phyloP scores from a whole-genome alignment of 495 filamentous ascomycete species.

The Neurospora sp. region DNA sequence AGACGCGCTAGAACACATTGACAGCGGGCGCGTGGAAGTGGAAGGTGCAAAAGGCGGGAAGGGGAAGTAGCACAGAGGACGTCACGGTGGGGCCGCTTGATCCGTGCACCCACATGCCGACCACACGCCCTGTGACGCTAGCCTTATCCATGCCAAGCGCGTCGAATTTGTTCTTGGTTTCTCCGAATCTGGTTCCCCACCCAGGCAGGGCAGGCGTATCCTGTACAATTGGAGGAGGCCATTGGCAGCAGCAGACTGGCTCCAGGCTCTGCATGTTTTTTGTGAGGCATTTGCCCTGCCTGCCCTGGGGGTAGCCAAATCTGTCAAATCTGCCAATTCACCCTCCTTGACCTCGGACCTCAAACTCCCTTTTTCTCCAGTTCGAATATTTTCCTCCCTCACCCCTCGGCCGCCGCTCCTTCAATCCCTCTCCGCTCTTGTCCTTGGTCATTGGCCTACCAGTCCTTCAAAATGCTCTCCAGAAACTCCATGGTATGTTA shows the following conservation, averaged over 20 bases:
- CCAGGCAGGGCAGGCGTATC: not conserved
- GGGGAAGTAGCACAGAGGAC: not conserved
- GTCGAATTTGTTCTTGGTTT: not conserved
- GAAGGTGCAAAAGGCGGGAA: not conserved
- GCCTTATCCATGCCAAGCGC: not conserved
- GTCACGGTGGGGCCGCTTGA: not conserved
- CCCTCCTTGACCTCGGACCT: not conserved
- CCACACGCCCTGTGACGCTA: not conserved
- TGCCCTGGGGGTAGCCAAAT: not conserved
- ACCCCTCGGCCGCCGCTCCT: not conserved
- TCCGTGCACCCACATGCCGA: not conserved
- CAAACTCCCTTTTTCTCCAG: constrained; percentile 4
- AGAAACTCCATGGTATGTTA: constrained; percentile 44
- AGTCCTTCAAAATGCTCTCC: constrained; percentile 46
- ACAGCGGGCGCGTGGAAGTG: not conserved
- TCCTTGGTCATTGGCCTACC: constrained; percentile 9
- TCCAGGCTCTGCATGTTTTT: constrained; percentile 5
- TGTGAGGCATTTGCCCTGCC: constrained; percentile 21
- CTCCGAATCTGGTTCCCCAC: not conserved
- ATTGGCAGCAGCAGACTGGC: not conserved
- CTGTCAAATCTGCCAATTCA: not conserved
- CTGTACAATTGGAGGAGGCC: not conserved
- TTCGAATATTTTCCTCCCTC: constrained; percentile 5
- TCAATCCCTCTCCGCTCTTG: constrained; percentile 1
- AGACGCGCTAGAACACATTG: not conserved